Evolutionary conservation across 73 alveolate species (phyloP).

Genomic region (Paramecium tetraurelia): DNA sequence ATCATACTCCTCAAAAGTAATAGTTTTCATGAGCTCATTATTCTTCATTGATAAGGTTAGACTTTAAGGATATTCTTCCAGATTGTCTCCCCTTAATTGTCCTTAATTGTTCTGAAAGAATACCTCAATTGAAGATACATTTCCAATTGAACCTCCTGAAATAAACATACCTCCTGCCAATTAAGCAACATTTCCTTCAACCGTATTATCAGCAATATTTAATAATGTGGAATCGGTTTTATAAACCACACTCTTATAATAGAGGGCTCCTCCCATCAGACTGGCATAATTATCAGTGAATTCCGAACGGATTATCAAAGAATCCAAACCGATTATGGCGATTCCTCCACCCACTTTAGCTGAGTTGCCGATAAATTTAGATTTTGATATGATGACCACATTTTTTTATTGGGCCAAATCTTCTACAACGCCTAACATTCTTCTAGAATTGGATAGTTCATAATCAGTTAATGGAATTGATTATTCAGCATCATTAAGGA

Average conservation of each 20-base stretch:
- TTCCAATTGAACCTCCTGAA: background rate
- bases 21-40: background rate
- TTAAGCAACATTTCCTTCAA: background rate
- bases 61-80: constrained; percentile 14
- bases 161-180: constrained; percentile 32
- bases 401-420: background rate
- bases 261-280: constrained; percentile 34
- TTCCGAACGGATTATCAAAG: background rate
- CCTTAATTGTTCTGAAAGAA: background rate
- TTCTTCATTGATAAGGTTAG: background rate
- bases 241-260: background rate
- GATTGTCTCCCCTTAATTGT: background rate
- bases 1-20: background rate
- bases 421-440: background rate
- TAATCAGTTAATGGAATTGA: background rate
- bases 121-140: background rate
- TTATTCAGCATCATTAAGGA: background rate
- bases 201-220: background rate
- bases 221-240: background rate
- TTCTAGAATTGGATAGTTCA: background rate
- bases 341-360: constrained; percentile 40
- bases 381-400: background rate
- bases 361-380: background rate
- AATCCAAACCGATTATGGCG: background rate
- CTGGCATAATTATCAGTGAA: constrained; percentile 23